Percentiles rank a stretch among this genome's conserved stretches.
phyloP scores from a whole-genome alignment of 2,329 filamentous ascomycete genomes.

The Cladophialophora psammophila region DNA sequence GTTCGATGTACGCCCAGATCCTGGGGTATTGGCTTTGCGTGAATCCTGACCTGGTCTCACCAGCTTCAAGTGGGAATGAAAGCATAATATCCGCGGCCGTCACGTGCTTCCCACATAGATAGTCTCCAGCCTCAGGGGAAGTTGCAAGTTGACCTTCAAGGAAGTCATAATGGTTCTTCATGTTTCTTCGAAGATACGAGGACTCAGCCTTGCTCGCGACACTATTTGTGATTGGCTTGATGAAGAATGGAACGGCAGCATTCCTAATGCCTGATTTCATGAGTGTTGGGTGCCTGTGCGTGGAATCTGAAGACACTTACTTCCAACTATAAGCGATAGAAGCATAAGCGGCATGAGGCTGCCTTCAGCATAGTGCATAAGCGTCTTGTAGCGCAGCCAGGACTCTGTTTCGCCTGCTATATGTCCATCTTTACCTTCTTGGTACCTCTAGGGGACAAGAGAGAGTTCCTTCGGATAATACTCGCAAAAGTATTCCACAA shows the following conservation, averaged over 20 bases:
- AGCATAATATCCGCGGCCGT: constrained; percentile 58
- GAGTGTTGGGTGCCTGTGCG: constrained; percentile 14
- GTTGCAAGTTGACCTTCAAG: constrained; percentile 55
- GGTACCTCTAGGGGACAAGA: constrained; percentile 61
- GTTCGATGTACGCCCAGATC: constrained; percentile 48
- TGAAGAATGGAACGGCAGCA: constrained; percentile 70
- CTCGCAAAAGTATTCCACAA: constrained; percentile 82
- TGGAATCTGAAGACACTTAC: constrained; percentile 48
- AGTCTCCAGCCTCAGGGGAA: constrained; percentile 49
- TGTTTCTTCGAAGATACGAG: constrained; percentile 50
- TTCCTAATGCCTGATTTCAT: constrained; percentile 53
- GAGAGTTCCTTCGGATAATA: constrained; percentile 60
- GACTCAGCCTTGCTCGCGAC: constrained; percentile 58
- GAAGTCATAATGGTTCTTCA: constrained; percentile 53
- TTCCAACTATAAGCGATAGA: constrained; percentile 66
- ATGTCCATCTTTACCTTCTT: constrained; percentile 61
- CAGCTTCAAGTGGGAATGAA: constrained; percentile 55
- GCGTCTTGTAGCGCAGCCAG: constrained; percentile 70
- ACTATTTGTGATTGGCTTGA: constrained; percentile 67
- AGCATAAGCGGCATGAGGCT: constrained; percentile 77
- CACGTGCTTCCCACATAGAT: constrained; percentile 53
- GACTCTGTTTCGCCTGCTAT: constrained; percentile 66
- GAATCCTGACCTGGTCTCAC: constrained; percentile 45
- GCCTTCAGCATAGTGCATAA: constrained; percentile 86
- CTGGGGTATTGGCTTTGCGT: constrained; percentile 49